These are phyloP conservation scores for Trifolium repens DNA, from an alignment of 306 rosid genomes.

Conservation along the genomic window DNA sequence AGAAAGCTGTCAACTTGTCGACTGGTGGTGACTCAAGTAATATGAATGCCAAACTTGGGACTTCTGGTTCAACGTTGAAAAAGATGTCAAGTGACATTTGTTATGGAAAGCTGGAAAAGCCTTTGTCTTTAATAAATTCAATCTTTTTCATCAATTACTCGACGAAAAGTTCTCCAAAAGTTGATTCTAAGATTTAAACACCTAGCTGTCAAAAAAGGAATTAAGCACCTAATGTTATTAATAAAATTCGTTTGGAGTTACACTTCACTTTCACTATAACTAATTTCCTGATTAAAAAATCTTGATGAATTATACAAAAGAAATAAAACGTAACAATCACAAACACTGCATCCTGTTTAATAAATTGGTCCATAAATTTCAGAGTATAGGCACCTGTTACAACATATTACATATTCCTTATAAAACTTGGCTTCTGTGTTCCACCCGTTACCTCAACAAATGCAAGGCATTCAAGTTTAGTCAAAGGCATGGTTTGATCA, in stretches of 20 bases:
- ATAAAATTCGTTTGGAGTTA: neutral
- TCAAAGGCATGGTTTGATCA: conserved; percentile 2
- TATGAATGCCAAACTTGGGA: neutral
- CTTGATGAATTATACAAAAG: neutral
- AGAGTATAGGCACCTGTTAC: conserved; percentile 2
- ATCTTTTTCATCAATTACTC: neutral
- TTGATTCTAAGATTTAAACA: neutral
- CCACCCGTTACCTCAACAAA: conserved; percentile 5
- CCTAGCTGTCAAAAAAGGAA: neutral
- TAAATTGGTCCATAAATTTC: conserved; percentile 24
- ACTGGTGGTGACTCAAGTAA: neutral
- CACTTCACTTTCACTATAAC: neutral
- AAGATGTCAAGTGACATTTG: neutral
- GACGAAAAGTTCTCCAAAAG: neutral
- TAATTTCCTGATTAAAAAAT: neutral
- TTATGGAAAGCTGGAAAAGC: neutral
- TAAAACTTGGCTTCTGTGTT: conserved; percentile 31
- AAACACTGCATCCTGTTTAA: conserved; percentile 13
- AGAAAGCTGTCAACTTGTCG: conserved; percentile 16
- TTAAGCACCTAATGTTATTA: neutral
- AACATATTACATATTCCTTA: conserved; percentile 3
- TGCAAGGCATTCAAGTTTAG: conserved; percentile 23
- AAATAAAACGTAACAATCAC: conserved; percentile 6
- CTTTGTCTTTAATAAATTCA: neutral
- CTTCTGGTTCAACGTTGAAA: neutral